A percentile compares a stretch with the other conserved stretches of the same genome.
Evolutionary conservation across 1,284 basidiomycete species (phyloP).

Genomic region (Marasmius fiardii): DNA sequence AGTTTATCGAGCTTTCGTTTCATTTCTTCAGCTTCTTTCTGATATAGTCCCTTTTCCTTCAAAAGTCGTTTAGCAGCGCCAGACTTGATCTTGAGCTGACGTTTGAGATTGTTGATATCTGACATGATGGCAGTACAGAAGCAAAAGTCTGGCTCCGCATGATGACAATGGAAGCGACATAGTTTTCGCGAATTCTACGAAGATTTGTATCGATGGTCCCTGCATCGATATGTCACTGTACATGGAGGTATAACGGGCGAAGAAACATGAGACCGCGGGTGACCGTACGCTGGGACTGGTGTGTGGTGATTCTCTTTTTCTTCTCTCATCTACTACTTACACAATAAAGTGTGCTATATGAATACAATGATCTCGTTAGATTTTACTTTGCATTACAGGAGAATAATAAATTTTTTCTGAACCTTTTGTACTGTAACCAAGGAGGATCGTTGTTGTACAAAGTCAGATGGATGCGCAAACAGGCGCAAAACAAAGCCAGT

Average conservation of each 20-base stretch:
- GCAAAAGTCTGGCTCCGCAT: too few species aligned
- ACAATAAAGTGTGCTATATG: too few species aligned
- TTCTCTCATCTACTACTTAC: too few species aligned
- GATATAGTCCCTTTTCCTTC: slow-evolving; percentile 73
- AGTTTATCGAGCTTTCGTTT: slow-evolving; percentile 62
- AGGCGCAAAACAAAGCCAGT: not conserved
- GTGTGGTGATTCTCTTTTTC: not conserved
- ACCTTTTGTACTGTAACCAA: not conserved
- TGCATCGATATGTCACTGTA: too few species aligned
- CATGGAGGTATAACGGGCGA: too few species aligned
- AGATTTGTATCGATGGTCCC: too few species aligned
- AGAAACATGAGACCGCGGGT: too few species aligned
- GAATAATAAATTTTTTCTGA: not conserved
- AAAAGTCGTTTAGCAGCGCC: slow-evolving; percentile 67
- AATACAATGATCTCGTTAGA: too few species aligned
- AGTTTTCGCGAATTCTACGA: too few species aligned
- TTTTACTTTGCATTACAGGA: too few species aligned
- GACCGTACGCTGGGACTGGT: too few species aligned
- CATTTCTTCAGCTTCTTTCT: slow-evolving; percentile 63
- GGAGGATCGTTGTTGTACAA: not conserved
- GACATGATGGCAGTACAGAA: slow-evolving; percentile 32
- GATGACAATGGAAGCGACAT: too few species aligned
- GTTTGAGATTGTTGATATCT: slow-evolving; percentile 45
- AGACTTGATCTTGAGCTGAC: slow-evolving; percentile 81
- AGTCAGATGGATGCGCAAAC: not conserved